Base-by-base conservation (phyloP, 1,284 basidiomycete genomes). In the Ustilago xerochloae region DNA sequence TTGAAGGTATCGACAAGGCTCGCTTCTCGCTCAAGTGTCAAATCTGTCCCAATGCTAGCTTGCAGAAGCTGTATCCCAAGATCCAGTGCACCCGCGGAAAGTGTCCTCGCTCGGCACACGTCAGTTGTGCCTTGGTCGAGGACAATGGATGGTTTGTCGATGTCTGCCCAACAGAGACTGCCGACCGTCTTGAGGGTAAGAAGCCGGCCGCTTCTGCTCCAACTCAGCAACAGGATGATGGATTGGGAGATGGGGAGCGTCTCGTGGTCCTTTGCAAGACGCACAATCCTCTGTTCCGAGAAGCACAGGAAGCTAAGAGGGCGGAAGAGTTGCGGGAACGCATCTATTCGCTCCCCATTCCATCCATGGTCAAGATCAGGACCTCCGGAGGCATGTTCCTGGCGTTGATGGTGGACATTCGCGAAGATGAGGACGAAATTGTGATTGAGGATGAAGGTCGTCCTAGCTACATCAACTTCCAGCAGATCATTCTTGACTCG, bases 61-160 rank as follows among this genome's bases (percentile, higher is more conserved):
- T 88, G 16, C 92, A 91, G 72, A 87, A 87, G 8, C 91, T 93
- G 67, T 96, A 96, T 6, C 93, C 93, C 4, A 94, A 94, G 60
- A 90, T 97, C 29, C 94, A 97, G 81, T 97, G 94, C 83, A 93
- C 93, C 10, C 93, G 93, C 84, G 93, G 93, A 63, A 94, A 93
- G 85, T 97, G 96, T 81, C 88, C 92, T 1, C 93, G 92, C 78
- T 93, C 96, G 0, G 97, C 93, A 85, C 96, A 99, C 82, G 91
- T 97, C 28, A 92, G 91, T 2, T 99, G 96, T 84, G 96, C 96
- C 0, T 60, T 81, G 32, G 57, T 78, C 22, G 77, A 81, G 50
- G 59, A 56, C 6, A 66, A 76, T 18, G 82, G 82, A n/a, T 81
- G 80, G 81, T 74, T 79, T 39, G 46, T 83, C 54, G 82, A 82